Evolutionary conservation across 345 rosid species (phyloP), one percentile per base, ranked within the genome.

Genomic region (Nasturtium officinale): DNA sequence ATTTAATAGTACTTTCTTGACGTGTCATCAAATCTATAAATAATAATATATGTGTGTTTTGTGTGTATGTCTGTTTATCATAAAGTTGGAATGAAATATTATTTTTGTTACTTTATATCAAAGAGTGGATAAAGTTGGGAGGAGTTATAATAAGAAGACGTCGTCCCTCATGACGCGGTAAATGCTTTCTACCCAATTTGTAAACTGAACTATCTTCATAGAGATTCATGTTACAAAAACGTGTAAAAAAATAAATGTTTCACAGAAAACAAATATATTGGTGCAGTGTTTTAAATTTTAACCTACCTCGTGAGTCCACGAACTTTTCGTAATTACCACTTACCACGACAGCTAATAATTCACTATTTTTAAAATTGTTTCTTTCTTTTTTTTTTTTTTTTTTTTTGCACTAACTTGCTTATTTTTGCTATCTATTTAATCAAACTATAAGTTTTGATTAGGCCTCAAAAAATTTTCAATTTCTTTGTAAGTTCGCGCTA

Each of bases 81-180:
- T n/a, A 55, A 26, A 38, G 9, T 8, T 68, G 53, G 63, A 12
- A 55, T 6, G 23, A 23, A 40, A 5, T 15, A 38, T 6, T 4
- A 4, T 55, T 43, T 69, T 28, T 42, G 30, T 18, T 16, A 43
- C 50, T 45, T 46, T 46, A 32, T 32, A 32, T 57, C 11, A 0
- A 33, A 33, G 50, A 43, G 57, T 54, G 71, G 56, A 32, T 11
- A 47, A 35, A 57, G 60, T 56, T 57, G 56, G 3, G 28, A 46
- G 7, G 18, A 1, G 60, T 53, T 42, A 67, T 76, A 83, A 82
- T 48, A 78, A 38, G 72, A 50, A 73, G 78, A 75, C 74, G 80
- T 77, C 85, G 82, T 73, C 76, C 82, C 89, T 66, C 90, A 87
- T 89, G 92, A 89, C 1, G 90, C 64, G 89, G 87, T 87, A 87